Percentiles rank a stretch among this genome's conserved stretches.
phyloP scores from a whole-genome alignment of 805 yeast genomes.

The Suhomyces prunicola region DNA sequence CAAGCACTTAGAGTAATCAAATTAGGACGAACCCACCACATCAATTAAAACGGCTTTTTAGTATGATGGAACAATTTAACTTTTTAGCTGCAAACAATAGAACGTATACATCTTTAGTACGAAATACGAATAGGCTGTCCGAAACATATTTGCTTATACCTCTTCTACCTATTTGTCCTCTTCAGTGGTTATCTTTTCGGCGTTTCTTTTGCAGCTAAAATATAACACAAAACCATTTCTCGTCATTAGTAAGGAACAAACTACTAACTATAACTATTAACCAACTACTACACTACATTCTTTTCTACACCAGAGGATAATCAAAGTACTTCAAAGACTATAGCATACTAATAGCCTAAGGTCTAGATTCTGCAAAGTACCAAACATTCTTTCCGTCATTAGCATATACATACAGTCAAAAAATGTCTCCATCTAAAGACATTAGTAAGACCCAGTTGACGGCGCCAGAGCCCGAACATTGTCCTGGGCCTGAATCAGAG shows the following conservation, averaged over 20 bases:
- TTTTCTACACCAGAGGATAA: not conserved
- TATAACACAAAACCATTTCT: not conserved
- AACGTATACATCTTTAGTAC: too few species aligned
- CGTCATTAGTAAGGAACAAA: not conserved
- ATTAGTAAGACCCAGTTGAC: constrained; percentile 20
- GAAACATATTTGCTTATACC: too few species aligned
- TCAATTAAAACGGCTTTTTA: too few species aligned
- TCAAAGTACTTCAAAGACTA: not conserved
- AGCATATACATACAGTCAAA: not conserved
- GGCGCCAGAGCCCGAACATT: constrained; percentile 92
- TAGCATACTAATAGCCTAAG: not conserved
- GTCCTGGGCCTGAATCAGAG: constrained; percentile 98
- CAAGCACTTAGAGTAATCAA: too few species aligned
- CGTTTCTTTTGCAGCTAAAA: not conserved
- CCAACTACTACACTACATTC: too few species aligned
- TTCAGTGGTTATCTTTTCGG: too few species aligned
- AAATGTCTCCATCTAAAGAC: constrained; percentile 6
- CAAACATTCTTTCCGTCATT: not conserved
- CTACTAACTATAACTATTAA: not conserved
- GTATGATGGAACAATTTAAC: too few species aligned
- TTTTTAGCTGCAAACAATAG: too few species aligned
- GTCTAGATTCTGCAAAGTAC: not conserved
- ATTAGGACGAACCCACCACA: too few species aligned
- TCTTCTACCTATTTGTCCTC: too few species aligned
- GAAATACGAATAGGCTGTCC: too few species aligned